Base-by-base conservation (phyloP, 2,329 filamentous ascomycete species). In the Xylaria sp. region DNA sequence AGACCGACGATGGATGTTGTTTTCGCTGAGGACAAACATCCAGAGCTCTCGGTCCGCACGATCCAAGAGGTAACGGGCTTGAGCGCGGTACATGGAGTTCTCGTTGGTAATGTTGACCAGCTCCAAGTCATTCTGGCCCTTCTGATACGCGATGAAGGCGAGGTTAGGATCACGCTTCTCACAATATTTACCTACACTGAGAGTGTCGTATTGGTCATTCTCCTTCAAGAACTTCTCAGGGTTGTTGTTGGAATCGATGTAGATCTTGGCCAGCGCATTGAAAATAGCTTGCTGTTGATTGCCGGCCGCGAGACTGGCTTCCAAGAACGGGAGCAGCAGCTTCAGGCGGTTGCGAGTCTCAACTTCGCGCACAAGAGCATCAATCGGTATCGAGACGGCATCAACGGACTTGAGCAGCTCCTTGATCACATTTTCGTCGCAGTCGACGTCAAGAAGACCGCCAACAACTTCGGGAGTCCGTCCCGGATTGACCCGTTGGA, bases 1-100 rank as follows among this genome's bases (percentile, higher is more conserved):
- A 19, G 92, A 95, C 60, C 94, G 88, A 48, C 94, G 89, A 74
- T 97, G 91, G 64, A 96, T 85, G 76, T 99, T 99, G 83, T 97
- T 97, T 69, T 91, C 87, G 74, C 89, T 96, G 39, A 99, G 83
- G 11, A 97, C 94, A 72, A 97, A 99, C 55, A 83, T 82, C 95
- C 95, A 99, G 52, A 99, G 86, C 74, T 99, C 94, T 2, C 80
- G 75, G 70, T 99, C 94, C 44, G 90, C 89, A 66, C 94, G 88
- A 70, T 97, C 92, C 55, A 99, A 80, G 23, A 99, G 83, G 76
- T 99, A 99, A 44, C 94, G 89, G 60, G 92, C 93, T 76, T 99
- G 94, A n/a, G 90, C 90, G 70, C 92, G 89, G 83, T 96, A 99
- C 94, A 99, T 99, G n/a, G 91, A 88, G 78, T 99, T 99, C 77